Conservation (phyloP, 495 filamentous ascomycete species). For the Talaromyces liani region DNA sequence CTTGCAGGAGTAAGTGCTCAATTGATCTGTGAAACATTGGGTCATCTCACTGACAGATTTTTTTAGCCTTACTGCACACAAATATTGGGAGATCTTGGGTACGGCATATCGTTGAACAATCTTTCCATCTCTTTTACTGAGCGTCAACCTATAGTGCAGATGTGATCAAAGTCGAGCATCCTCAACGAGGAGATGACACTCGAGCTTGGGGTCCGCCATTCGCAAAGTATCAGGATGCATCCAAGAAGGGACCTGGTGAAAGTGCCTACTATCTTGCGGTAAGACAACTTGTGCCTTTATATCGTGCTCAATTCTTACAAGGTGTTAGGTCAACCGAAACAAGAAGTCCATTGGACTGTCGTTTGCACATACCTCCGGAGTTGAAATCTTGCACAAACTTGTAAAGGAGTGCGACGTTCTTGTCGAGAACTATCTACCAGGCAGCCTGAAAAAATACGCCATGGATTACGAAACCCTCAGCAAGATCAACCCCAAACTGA, state of each 20-base stretch:
- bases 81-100: constrained; percentile 95
- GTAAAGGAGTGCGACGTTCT: constrained; percentile 82
- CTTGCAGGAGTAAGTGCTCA: constrained; percentile 72
- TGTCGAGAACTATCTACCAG: constrained; percentile 95
- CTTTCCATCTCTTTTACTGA: constrained; percentile 8
- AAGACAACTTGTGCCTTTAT: constrained; percentile 17
- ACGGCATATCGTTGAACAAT: constrained; percentile 21
- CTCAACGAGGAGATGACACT: constrained; percentile 85
- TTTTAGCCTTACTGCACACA: constrained; percentile 94
- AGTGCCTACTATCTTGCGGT: constrained; percentile 92
- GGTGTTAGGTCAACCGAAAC: constrained; percentile 77
- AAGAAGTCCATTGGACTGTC: constrained; percentile 92
- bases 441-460: constrained; percentile 80
- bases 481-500: constrained; percentile 67
- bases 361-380: constrained; percentile 75
- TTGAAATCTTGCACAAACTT: constrained; percentile 78
- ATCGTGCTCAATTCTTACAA: background rate
- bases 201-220: constrained; percentile 95
- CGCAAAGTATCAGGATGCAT: constrained; percentile 60
- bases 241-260: constrained; percentile 70
- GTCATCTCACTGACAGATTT: constrained; percentile 14
- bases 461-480: constrained; percentile 77
- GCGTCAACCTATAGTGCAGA: constrained; percentile 58
- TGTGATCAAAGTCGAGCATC: constrained; percentile 96
- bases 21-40: background rate